These are phyloP conservation scores for Penicillium sp. DNA, from an alignment of 2,329 filamentous ascomycete genomes.

Conservation along the genomic window DNA sequence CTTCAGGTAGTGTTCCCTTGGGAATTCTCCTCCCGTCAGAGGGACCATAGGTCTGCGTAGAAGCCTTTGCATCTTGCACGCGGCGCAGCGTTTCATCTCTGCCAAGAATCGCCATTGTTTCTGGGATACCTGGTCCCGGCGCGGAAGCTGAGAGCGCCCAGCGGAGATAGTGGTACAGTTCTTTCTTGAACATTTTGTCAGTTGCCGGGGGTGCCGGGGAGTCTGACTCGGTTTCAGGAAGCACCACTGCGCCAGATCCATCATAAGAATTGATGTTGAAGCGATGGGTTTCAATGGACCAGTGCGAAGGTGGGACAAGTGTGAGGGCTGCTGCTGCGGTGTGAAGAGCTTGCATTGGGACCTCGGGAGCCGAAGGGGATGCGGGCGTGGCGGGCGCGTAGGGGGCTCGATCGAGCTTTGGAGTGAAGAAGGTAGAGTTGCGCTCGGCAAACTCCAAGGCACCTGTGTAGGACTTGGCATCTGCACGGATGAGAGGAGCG, in stretches of 20 bases:
- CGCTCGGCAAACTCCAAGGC: constrained; percentile 57
- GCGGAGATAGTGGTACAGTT: constrained; percentile 58
- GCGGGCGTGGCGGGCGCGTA: constrained; percentile 25
- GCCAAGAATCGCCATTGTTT: constrained; percentile 58
- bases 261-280: constrained; percentile 42
- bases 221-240: constrained; percentile 3
- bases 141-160: constrained; percentile 57
- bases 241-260: constrained; percentile 18
- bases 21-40: constrained; percentile 21
- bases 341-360: constrained; percentile 43
- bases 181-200: constrained; percentile 44
- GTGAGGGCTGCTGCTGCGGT: constrained; percentile 46
- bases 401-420: constrained; percentile 28
- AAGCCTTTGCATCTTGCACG: constrained; percentile 41
- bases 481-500: constrained; percentile 52
- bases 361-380: constrained; percentile 17
- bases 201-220: constrained; percentile 16
- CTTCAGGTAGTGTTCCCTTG: constrained; percentile 20
- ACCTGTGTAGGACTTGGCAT: constrained; percentile 60
- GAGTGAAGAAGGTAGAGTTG: constrained; percentile 60
- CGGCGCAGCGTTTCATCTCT: constrained; percentile 52
- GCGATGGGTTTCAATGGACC: constrained; percentile 42
- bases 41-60: constrained; percentile 28
- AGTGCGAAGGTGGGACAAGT: constrained; percentile 44
- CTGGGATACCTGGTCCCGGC: constrained; percentile 55